Evolutionary conservation across 352 stramenopile species (phyloP).

Genomic region (Pythium insidiosum): DNA sequence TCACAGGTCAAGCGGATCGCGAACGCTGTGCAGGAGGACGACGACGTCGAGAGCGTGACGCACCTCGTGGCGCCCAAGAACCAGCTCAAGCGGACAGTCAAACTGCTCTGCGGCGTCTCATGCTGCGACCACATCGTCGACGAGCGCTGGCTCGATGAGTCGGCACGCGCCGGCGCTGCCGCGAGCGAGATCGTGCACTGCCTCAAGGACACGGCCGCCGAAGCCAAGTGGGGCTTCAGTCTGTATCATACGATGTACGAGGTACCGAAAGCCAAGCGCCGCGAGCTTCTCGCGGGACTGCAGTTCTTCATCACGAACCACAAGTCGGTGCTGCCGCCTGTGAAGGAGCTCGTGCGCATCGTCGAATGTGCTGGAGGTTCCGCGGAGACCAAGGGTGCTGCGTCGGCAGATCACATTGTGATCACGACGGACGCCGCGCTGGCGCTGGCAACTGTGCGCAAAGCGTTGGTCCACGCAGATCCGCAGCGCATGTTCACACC

Average conservation of each 20-base stretch:
- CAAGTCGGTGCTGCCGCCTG: constrained; percentile 23
- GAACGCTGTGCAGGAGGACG: constrained; percentile 29
- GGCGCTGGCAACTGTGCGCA: constrained; percentile 20
- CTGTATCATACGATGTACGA: constrained; percentile 40
- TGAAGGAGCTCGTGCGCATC: constrained; percentile 19
- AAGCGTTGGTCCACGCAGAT: constrained; percentile 13
- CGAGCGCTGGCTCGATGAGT: constrained; percentile 38
- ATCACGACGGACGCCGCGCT: constrained; percentile 30
- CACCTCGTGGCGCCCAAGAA: constrained; percentile 43
- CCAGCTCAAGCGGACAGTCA: constrained; percentile 53
- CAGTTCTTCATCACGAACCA: constrained; percentile 40
- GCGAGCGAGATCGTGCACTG: constrained; percentile 23
- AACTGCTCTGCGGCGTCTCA: constrained; percentile 48
- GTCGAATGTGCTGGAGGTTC: constrained; percentile 41
- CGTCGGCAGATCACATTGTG: constrained; percentile 28
- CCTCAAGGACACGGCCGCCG: constrained; percentile 27
- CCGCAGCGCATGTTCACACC: constrained; percentile 22
- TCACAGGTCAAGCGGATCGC: constrained; percentile 27
- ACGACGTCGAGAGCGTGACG: constrained; percentile 38
- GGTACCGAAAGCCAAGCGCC: constrained; percentile 13
- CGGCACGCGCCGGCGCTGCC: constrained; percentile 14
- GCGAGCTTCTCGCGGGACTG: constrained; percentile 19
- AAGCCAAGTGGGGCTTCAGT: constrained; percentile 42
- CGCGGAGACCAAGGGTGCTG: constrained; percentile 32
- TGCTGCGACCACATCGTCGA: constrained; percentile 41